Conservation (phyloP, 192 early-diverging fungal species). For the Funneliformis mosseae region DNA sequence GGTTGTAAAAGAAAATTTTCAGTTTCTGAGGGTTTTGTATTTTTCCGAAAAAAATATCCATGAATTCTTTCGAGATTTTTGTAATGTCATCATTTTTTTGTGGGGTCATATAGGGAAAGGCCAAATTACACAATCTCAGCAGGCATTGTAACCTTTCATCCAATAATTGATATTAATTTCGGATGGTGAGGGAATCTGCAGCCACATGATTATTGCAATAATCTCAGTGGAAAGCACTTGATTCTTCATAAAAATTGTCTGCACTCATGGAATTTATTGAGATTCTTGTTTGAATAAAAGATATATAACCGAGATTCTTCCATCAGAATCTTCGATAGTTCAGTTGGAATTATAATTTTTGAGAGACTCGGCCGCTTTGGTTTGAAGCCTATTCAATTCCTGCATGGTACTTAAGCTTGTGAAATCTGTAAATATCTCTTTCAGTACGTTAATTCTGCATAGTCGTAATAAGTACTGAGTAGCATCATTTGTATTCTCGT, state of each 20-base stretch:
- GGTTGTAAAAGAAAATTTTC: conserved; percentile 7
- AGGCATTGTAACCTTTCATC: conserved; percentile 4
- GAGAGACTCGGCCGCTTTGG: neutral
- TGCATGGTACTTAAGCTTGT: neutral
- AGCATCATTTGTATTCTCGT: neutral
- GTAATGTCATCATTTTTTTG: neutral
- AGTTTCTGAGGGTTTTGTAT: neutral
- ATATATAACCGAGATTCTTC: conserved; percentile 21
- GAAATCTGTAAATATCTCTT: neutral
- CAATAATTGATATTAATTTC: neutral
- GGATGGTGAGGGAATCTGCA: neutral
- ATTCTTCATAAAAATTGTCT: neutral
- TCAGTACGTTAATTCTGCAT: conserved; percentile 7
- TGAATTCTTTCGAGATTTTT: neutral
- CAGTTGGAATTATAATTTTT: neutral
- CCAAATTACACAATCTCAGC: conserved; percentile 5
- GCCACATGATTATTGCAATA: conserved; percentile 22
- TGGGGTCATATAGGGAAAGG: conserved; percentile 4
- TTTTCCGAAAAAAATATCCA: neutral
- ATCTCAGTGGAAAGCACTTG: neutral
- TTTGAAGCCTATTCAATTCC: neutral
- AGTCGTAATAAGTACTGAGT: neutral
- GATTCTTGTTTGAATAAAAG: neutral
- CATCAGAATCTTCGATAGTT: neutral
- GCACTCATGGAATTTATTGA: neutral